Percentiles rank a stretch among this genome's conserved stretches.
Conservation (phyloP, 2,329 filamentous ascomycete genomes). For the Penicillium glabrum region DNA sequence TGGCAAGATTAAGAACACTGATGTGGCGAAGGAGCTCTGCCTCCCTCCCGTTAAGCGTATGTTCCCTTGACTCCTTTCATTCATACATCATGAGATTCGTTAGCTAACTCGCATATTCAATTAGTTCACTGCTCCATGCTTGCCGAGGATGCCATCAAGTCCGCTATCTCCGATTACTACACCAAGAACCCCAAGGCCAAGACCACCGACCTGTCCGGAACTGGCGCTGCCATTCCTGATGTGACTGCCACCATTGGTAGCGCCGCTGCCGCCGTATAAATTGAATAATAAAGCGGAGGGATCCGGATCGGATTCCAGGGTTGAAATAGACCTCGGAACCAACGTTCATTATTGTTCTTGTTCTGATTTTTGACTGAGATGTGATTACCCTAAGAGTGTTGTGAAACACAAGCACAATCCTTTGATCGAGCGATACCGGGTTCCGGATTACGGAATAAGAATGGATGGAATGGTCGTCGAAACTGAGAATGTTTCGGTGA, state of each 20-base stretch:
- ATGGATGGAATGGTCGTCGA: neutral
- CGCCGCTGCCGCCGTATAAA: conserved; percentile 27
- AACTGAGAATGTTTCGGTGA: neutral
- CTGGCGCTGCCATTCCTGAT: conserved; percentile 65
- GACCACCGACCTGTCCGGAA: conserved; percentile 74
- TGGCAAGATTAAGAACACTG: conserved; percentile 88
- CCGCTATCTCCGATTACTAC: conserved; percentile 86
- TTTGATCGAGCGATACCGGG: conserved; percentile 20
- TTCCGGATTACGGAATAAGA: conserved; percentile 3
- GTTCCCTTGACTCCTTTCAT: conserved; percentile 35
- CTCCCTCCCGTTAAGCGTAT: conserved; percentile 82
- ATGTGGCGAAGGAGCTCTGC: conserved; percentile 97
- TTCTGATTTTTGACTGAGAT: conserved; percentile 2
- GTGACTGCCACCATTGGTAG: conserved; percentile 41
- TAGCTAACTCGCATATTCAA: conserved; percentile 6
- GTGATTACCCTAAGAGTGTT: conserved; percentile 15
- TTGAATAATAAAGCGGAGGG: neutral
- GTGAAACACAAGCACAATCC: conserved; percentile 17
- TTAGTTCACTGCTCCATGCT: conserved; percentile 89
- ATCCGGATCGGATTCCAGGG: neutral
- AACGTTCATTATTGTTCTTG: conserved; percentile 7
- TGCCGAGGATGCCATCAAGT: conserved; percentile 90
- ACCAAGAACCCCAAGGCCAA: conserved; percentile 80
- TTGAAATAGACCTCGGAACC: conserved; percentile 8
- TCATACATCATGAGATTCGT: neutral